Evolutionary conservation across 345 rosid species (phyloP).

Genomic region (Gossypium stocksii): DNA sequence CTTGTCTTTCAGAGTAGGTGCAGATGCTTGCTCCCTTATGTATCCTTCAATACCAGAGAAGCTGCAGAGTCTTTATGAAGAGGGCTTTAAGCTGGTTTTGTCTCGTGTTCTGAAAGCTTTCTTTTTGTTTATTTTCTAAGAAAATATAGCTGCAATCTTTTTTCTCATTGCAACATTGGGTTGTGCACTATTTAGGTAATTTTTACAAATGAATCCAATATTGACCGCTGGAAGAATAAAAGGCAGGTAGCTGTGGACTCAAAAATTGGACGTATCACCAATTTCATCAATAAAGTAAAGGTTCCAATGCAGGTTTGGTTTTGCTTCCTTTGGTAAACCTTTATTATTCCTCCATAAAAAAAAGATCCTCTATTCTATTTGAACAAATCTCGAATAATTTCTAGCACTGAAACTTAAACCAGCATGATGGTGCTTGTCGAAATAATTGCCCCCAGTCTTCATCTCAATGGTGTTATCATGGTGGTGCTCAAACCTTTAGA

Average conservation of each 20-base stretch:
- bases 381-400: not conserved
- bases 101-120: constrained; percentile 11
- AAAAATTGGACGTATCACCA: constrained; percentile 76
- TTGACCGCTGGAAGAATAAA: constrained; percentile 95
- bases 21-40: constrained; percentile 93
- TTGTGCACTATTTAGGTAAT: constrained; percentile 50
- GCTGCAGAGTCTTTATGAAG: constrained; percentile 61
- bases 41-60: constrained; percentile 84
- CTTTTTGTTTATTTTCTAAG: not conserved
- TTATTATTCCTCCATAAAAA: not conserved
- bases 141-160: not conserved
- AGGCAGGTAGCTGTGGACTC: constrained; percentile 92
- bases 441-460: not conserved
- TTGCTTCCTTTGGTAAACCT: constrained; percentile 17
- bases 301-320: constrained; percentile 94
- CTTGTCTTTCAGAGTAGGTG: constrained; percentile 59
- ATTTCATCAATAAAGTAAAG: constrained; percentile 63
- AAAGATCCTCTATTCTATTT: not conserved
- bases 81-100: constrained; percentile 87
- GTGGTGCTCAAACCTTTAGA: not conserved
- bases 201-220: constrained; percentile 94
- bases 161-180: not conserved
- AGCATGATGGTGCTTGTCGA: not conserved
- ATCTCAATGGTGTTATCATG: not conserved
- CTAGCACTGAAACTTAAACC: not conserved